Conservation (phyloP, 768 basidiomycete genomes). For the Serendipita vermifera region DNA sequence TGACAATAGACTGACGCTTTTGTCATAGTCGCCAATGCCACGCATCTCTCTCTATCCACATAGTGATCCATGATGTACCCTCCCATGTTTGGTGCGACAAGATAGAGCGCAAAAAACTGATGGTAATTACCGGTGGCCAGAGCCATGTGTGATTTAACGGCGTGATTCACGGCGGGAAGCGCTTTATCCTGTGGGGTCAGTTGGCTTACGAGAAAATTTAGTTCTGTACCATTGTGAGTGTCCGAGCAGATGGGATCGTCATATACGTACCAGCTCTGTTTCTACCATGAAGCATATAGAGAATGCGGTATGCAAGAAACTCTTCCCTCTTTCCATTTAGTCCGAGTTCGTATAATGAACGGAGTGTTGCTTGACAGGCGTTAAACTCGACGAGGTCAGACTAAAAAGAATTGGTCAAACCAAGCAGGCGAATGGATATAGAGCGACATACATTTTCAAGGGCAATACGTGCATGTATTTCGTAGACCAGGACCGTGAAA, state of each 20-base stretch:
- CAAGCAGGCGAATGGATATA: constrained; percentile 7
- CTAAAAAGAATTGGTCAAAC: constrained; percentile 31
- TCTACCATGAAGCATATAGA: constrained; percentile 87
- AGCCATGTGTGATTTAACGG: constrained; percentile 78
- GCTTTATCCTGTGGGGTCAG: constrained; percentile 87
- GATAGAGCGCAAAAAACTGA: constrained; percentile 73
- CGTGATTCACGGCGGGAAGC: constrained; percentile 70
- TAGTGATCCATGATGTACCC: constrained; percentile 99
- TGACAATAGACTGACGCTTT: constrained; percentile 59
- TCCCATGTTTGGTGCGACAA: constrained; percentile 87
- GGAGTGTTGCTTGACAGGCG: constrained; percentile 86
- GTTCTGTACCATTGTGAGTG: constrained; percentile 41
- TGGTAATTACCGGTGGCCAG: constrained; percentile 91
- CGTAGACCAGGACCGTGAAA: constrained; percentile 93
- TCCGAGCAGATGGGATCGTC: background rate
- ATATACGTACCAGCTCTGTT: constrained; percentile 74
- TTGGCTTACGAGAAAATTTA: constrained; percentile 94
- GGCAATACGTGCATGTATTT: constrained; percentile 96
- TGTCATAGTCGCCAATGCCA: constrained; percentile 76
- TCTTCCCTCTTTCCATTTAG: constrained; percentile 88
- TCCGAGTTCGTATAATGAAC: constrained; percentile 83
- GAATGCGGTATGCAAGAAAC: constrained; percentile 93
- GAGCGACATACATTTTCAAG: constrained; percentile 60
- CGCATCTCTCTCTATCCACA: constrained; percentile 77
- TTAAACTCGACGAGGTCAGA: constrained; percentile 98